Evolutionary conservation across 169 alveolate genomes (phyloP), one percentile per base, ranked within the genome.

Genomic region (Eimeria necatrix): DNA sequence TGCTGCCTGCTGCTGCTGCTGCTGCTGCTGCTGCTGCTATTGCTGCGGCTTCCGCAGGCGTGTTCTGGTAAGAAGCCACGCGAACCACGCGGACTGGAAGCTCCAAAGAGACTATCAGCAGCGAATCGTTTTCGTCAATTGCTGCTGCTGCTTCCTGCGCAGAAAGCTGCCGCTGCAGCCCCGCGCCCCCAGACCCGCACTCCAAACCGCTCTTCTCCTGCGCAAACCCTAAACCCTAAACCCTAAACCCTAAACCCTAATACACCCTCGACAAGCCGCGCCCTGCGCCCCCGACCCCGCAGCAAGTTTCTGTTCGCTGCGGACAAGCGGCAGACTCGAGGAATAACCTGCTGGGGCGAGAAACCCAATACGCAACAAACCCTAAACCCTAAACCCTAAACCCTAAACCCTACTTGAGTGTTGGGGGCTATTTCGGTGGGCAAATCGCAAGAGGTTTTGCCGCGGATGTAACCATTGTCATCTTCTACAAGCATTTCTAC

Each of bases 401-500:
- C 68, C 68, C 18, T 1, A n/a, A 70, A 70, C 46, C 59, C 85
- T 18, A 74, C 85, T 56, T 74, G 85, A 41, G 85, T 12, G 14
- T 74, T 56, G 9, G 59, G 59, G 8, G 59, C 18, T 10, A 46
- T n/a, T 18, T 10, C 22, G 4, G 26, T n/a, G 24, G 85, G 52
- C 59, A 74, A 10, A 8, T 74, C 85, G 60, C 85, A 74, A 3
- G 85, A 74, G 52, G 85, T 74, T 41, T 74, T 74, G 59, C 85
- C 87, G 22, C 96, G 61, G 26, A 76, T 85, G 59, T 20, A 53
- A 0, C 96, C 96, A 14, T 80, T 87, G 41, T 94, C 96, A 18
- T 94, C 96, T 49, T 94, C 96, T 4, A 94, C 92, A 0, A 93
- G 53, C 96, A 85, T 84, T 61, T 87, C 94, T 10, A 60, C 84